Evolutionary conservation across 192 early-diverging fungal species (phyloP).

Genomic region (Entophlyctis luteolus): DNA sequence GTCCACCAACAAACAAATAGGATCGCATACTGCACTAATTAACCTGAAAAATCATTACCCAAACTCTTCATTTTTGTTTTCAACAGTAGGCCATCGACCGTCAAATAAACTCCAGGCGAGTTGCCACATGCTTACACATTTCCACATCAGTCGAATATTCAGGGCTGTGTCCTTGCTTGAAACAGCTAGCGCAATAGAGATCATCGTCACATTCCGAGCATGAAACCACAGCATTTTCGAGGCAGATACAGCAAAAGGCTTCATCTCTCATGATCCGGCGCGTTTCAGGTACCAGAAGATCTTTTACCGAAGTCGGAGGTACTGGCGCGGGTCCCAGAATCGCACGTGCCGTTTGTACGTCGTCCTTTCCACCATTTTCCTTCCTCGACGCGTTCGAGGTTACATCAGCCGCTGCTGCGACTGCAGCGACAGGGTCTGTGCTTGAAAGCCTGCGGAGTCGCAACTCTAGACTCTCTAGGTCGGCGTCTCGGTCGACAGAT

Average conservation of each 20-base stretch:
- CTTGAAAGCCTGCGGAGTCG: constrained; percentile 20
- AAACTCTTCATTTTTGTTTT: no score
- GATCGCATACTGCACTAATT: no score
- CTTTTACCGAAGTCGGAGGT: background rate
- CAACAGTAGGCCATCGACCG: no score
- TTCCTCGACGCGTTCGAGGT: background rate
- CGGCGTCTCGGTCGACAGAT: background rate
- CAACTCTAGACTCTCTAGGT: background rate
- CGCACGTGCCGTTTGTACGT: background rate
- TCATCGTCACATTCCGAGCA: constrained; percentile 61
- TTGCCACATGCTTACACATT: constrained; percentile 27
- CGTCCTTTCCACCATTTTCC: background rate
- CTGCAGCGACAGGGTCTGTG: constrained; percentile 8
- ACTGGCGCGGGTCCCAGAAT: background rate
- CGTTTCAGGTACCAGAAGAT: background rate
- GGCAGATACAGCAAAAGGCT: constrained; percentile 50
- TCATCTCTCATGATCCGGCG: background rate
- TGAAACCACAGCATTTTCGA: constrained; percentile 54
- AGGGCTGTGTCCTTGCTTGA: constrained; percentile 48
- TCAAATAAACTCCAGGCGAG: background rate
- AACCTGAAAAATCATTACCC: no score
- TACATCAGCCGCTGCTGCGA: no score
- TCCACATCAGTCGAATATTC: constrained; percentile 21
- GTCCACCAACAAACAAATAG: no score
- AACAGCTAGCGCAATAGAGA: constrained; percentile 53